Base-by-base conservation (phyloP, 2,329 filamentous ascomycete species). In the Aspergillus neotritici region DNA sequence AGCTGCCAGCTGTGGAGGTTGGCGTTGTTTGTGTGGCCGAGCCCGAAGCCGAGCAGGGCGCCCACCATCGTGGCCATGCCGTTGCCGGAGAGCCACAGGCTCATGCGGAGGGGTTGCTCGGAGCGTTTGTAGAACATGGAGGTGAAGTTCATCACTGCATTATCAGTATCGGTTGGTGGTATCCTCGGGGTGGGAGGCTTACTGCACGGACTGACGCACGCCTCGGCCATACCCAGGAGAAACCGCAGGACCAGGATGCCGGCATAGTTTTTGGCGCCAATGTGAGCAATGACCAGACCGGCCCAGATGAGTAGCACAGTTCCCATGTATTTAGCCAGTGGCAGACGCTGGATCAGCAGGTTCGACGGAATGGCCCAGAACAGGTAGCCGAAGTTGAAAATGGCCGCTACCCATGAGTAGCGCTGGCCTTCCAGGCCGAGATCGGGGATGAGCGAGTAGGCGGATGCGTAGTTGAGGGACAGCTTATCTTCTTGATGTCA, bases 241-340 rank as follows among this genome's bases (percentile, higher is more conserved):
- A 76, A 68, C 15, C 73, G 66, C 38, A 74, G 60, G 0, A 70
- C 65, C 2, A 76, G 55, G 5, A 76, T 62, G 8, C 68, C 66
- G 1, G 63, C 63, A 49, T 66, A 72, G 38, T 64, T 65, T 36
- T 56, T 63, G 0, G 63, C 64, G 2, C 60, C 66, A n/a, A 63
- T 58, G 41, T 69, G 66, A 8, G 63, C 57, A 43, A 64, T 57
- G 21, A 67, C 57, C n/a, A 71, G 50, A 0, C 60, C 51, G 15
- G 63, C 64, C 73, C 74, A 76, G 31, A 67, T 42, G 4, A 66
- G 42, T 5, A 67, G 53, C 61, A 71, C 70, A 3, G 52, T 43
- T 4, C 67, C 68, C 41, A 72, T 65, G 15, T 71, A 57, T 33
- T 66, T 67, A 15, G 63, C 70, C 9, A 73, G 62, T 5, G 70